phyloP scores from a whole-genome alignment of 2,329 filamentous ascomycete genomes.

The Penicillium sumatraense region DNA sequence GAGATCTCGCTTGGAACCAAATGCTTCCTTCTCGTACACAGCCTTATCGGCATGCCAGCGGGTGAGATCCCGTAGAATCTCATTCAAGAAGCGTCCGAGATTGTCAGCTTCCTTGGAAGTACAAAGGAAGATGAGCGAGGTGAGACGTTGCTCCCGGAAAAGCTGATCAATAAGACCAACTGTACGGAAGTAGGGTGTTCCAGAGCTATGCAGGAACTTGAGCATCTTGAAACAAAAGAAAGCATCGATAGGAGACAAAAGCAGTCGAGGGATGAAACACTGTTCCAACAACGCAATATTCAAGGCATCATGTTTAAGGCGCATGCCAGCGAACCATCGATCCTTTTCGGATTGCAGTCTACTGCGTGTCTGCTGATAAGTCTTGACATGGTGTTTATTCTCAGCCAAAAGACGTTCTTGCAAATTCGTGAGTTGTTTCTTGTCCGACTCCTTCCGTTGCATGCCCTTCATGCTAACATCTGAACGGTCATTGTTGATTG shows the following conservation, averaged over 20 bases:
- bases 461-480: constrained; percentile 72
- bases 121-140: constrained; percentile 83
- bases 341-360: constrained; percentile 76
- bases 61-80: constrained; percentile 77
- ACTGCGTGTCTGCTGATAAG: constrained; percentile 68
- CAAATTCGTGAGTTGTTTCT: constrained; percentile 68
- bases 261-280: constrained; percentile 85
- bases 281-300: constrained; percentile 83
- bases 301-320: constrained; percentile 66
- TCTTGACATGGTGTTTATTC: constrained; percentile 69
- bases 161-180: constrained; percentile 82
- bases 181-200: constrained; percentile 83
- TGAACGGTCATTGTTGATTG: constrained; percentile 71
- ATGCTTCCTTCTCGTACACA: constrained; percentile 81
- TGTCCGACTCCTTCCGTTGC: constrained; percentile 70
- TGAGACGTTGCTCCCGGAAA: constrained; percentile 80
- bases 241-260: constrained; percentile 83
- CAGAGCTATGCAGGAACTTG: constrained; percentile 82
- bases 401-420: constrained; percentile 74
- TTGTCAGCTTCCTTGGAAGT: constrained; percentile 91
- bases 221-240: constrained; percentile 88
- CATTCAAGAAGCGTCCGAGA: constrained; percentile 86
- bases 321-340: constrained; percentile 73
- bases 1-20: constrained; percentile 67
- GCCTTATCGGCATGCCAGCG: constrained; percentile 80